Evolutionary conservation across 768 basidiomycete genomes (phyloP), one percentile per base, ranked within the genome.

Genomic region (Boletus fagicola): DNA sequence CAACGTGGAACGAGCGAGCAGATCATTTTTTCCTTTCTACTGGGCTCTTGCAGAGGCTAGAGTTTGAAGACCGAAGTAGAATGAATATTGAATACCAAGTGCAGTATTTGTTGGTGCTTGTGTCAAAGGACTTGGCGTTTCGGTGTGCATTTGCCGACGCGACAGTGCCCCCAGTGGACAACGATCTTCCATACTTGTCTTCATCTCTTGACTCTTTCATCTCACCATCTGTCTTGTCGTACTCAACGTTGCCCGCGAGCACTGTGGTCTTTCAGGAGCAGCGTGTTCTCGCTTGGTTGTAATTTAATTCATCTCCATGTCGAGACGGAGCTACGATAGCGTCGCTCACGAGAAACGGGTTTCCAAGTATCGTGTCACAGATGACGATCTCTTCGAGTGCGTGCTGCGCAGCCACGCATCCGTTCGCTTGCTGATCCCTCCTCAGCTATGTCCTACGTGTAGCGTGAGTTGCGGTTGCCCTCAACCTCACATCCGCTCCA

Each of bases 371-470:
- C 82, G 86, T 61, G 84, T 92, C 50, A 83, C 87, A 28, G 92
- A 94, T 65, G 90, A 93, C 56, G 92, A 94, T 69, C 77, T 94
- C 64, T 92, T 90, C 77, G 84, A 90, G 92, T 94, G 71, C 63
- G 84, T 75, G 72, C 40, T 39, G 42, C 53, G 3, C 44, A 26
- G 22, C 65, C 56, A 28, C 45, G 10, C 15, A 38, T 39, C 31
- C 24, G n/a, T 31, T 36, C 35, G 40, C 28, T 58, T 43, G 12
- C 52, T 57, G 46, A 65, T 62, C 38, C 60, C 53, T 63, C 39
- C 54, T 58, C 59, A 94, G 92, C 62, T 91, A 90, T 83, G 83
- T 82, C 39, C 79, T 94, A 46, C 85, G 92, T 58, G 87, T 89
- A 75, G 88, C 90, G 92, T 94, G 72, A 79, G 90, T 79, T 20